Evolutionary conservation across 2,329 filamentous ascomycete genomes (phyloP), one percentile per base, ranked within the genome.

Genomic region (Penicillium aurantiogriseum): DNA sequence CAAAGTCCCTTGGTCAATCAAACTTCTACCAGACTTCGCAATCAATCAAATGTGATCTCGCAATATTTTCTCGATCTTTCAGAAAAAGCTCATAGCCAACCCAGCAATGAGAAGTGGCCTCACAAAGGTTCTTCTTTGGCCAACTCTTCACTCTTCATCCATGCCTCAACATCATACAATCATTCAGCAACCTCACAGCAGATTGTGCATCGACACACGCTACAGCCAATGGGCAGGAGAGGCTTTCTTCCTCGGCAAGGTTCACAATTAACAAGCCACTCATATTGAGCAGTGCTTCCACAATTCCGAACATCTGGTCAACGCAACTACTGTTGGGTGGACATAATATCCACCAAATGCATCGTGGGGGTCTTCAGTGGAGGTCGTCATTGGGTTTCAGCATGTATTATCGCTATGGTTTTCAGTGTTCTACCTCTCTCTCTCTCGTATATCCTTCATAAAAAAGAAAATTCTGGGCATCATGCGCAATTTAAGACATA

Each of bases 371-470:
- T 42, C 7, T 25, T 17, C 39, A 17, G 13, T 25, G 13, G 39
- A 15, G 21, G 9, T 50, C 54, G 33, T 40, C 19, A 15, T 40
- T 62, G 57, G 60, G 21, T 23, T 25, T 23, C 13, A 23, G 39
- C 39, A 25, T 25, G 23, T 43, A 10, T 9, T 25, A 5, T 42
- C 3, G 31, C 39, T n/a, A 43, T 25, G 15, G 13, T 17, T 43
- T 43, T 27, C 15, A n/a, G 27, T 25, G 40, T 43, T 43, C 23
- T 43, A 15, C 15, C 40, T 43, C 23, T 23, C 21, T 23, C 21
- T 21, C 19, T 43, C 40, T 33, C 31, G 25, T 43, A 8, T 43
- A 27, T 43, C 23, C 23, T n/a, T 43, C 15, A 43, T n/a, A 42
- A 5, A 21, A 21, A 21, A 2, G 21, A 21, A 21, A 21, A 21